Percentiles rank a stretch among this genome's conserved stretches.
phyloP scores from a whole-genome alignment of 2,329 filamentous ascomycete genomes.

The Aureobasidium sp. region DNA sequence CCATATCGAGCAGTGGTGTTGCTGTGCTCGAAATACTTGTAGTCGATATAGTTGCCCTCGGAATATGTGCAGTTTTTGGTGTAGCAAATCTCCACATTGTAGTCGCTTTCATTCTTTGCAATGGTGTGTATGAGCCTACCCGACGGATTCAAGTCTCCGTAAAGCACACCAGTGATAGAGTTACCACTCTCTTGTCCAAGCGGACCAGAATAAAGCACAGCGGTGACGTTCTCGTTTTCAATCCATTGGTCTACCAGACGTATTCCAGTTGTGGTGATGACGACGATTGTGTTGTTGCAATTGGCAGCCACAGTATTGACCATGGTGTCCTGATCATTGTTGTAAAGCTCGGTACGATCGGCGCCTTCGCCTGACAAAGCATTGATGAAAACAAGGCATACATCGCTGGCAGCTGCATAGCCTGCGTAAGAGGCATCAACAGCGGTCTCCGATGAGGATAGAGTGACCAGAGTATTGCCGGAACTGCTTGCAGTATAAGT shows the following conservation, averaged over 20 bases:
- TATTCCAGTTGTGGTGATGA: conserved; percentile 35
- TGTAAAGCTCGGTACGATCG: conserved; percentile 39
- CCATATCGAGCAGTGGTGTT: conserved; percentile 26
- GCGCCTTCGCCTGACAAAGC: conserved; percentile 42
- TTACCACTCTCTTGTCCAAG: conserved; percentile 41
- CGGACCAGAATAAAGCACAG: conserved; percentile 35
- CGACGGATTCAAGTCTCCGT: conserved; percentile 36
- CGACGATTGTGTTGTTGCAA: conserved; percentile 46
- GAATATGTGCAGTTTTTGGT: conserved; percentile 62
- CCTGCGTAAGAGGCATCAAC: conserved; percentile 19
- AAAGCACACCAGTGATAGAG: conserved; percentile 40
- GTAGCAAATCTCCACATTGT: conserved; percentile 59
- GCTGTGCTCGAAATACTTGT: conserved; percentile 58
- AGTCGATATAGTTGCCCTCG: conserved; percentile 71
- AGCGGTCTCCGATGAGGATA: conserved; percentile 47
- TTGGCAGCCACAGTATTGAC: conserved; percentile 36
- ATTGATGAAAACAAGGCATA: conserved; percentile 54
- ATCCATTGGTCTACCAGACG: conserved; percentile 16
- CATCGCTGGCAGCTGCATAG: conserved; percentile 44
- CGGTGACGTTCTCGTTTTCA: conserved; percentile 32
- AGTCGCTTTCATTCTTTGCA: conserved; percentile 58
- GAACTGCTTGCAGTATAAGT: conserved; percentile 22
- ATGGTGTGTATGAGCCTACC: conserved; percentile 67
- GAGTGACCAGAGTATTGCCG: conserved; percentile 48
- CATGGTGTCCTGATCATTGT: conserved; percentile 36